A percentile compares a stretch with the other conserved stretches of the same genome.
These are phyloP conservation scores for Pezicula neosporulosa DNA, from an alignment of 2,329 filamentous ascomycete genomes.

Conservation along the genomic window DNA sequence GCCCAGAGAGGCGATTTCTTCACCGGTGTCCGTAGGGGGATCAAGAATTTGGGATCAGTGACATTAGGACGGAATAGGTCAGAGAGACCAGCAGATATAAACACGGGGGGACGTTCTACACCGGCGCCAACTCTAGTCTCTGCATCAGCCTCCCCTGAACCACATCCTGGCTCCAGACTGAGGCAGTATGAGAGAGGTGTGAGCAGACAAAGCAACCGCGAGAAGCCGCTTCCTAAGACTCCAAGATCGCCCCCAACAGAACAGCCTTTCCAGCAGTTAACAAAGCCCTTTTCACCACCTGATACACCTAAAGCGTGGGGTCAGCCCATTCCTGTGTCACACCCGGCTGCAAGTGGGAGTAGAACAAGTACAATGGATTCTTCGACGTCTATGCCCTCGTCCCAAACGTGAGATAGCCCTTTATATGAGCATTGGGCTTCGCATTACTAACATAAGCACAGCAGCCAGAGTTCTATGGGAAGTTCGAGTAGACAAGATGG, in stretches of 20 bases:
- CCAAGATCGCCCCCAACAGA: slow-evolving; percentile 20
- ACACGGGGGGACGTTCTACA: slow-evolving; percentile 12
- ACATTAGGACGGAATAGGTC: slow-evolving; percentile 19
- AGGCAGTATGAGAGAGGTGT: slow-evolving; percentile 20
- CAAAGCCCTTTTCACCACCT: slow-evolving; percentile 16
- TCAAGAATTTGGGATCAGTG: slow-evolving; percentile 27
- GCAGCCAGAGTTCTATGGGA: slow-evolving; percentile 44
- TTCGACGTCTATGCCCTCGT: slow-evolving; percentile 16
- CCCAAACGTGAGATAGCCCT: slow-evolving; percentile 17
- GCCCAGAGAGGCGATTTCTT: slow-evolving; percentile 21
- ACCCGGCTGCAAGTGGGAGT: slow-evolving; percentile 20
- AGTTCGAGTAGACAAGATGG: slow-evolving; percentile 40
- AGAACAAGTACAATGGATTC: slow-evolving; percentile 29
- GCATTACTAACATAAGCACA: slow-evolving; percentile 18
- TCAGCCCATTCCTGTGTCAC: slow-evolving; percentile 15
- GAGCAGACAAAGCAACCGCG: slow-evolving; percentile 7
- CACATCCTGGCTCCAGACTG: slow-evolving; percentile 4
- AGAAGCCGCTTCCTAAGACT: slow-evolving; percentile 28
- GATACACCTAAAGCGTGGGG: slow-evolving; percentile 19
- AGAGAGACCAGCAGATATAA: slow-evolving; percentile 18
- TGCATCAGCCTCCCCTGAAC: slow-evolving; percentile 10
- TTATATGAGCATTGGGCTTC: slow-evolving; percentile 14
- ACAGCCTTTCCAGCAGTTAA: slow-evolving; percentile 3
- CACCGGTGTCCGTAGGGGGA: slow-evolving; percentile 24
- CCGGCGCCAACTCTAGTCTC: slow-evolving; percentile 9